These are phyloP conservation scores for Aspergillus steynii DNA, from an alignment of 495 filamentous ascomycete genomes.

Conservation along the genomic window DNA sequence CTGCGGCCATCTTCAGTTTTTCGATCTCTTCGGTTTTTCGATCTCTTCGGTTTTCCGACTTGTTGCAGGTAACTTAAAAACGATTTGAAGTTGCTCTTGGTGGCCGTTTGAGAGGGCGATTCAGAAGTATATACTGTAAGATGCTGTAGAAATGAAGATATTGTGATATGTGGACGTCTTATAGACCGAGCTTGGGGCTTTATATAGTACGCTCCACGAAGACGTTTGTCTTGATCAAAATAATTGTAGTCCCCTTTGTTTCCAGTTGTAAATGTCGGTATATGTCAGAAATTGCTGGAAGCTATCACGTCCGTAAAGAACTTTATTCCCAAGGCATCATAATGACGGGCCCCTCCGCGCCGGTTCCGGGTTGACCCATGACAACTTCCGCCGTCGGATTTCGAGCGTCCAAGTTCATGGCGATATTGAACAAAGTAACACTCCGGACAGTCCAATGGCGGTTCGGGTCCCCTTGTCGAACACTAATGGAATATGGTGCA, in stretches of 20 bases:
- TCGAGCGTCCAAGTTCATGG: constrained; percentile 35
- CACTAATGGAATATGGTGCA: constrained; percentile 35
- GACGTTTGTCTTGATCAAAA: too few species aligned
- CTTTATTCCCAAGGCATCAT: constrained; percentile 27
- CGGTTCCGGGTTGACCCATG: constrained; percentile 32
- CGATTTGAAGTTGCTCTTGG: background rate
- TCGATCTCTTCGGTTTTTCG: background rate
- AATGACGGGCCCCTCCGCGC: constrained; percentile 28
- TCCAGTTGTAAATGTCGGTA: background rate
- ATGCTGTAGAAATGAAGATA: background rate
- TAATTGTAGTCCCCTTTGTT: background rate
- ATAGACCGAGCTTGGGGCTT: background rate
- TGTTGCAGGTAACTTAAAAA: too few species aligned
- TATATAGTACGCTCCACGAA: background rate
- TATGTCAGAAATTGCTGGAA: too few species aligned
- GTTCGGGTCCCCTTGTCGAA: constrained; percentile 23
- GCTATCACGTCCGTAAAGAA: background rate
- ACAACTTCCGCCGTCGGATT: constrained; percentile 34
- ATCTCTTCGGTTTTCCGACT: background rate
- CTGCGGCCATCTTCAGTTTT: background rate
- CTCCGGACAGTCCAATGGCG: constrained; percentile 20
- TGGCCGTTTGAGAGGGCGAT: background rate
- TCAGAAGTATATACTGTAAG: background rate
- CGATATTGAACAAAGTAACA: constrained; percentile 38
- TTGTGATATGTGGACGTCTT: background rate